Conservation (phyloP, 2,329 filamentous ascomycete species). For the Didymella pomorum region DNA sequence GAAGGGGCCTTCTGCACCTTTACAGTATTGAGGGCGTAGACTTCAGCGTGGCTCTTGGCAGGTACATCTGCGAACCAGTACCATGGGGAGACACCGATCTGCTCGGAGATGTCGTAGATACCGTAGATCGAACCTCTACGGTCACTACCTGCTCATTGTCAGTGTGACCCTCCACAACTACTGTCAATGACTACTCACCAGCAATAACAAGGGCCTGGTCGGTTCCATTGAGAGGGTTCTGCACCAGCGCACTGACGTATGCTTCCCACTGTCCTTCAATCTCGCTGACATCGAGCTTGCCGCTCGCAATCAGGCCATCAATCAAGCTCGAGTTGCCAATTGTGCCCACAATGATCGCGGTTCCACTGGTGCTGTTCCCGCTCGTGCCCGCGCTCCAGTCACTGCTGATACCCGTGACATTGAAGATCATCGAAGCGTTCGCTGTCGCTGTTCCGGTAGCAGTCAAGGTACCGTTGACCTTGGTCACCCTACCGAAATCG, state of each 20-base stretch:
- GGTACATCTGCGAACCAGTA: conserved; percentile 73
- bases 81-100: conserved; percentile 77
- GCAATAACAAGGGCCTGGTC: conserved; percentile 70
- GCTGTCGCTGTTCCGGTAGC: conserved; percentile 63
- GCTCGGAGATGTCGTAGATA: conserved; percentile 74
- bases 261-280: conserved; percentile 74
- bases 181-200: conserved; percentile 45
- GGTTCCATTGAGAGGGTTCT: conserved; percentile 65
- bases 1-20: conserved; percentile 68
- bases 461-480: conserved; percentile 65
- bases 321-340: conserved; percentile 71
- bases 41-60: conserved; percentile 58
- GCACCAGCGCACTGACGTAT: conserved; percentile 67
- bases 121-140: conserved; percentile 73
- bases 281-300: conserved; percentile 65
- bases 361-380: conserved; percentile 37
- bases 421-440: conserved; percentile 53
- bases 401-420: conserved; percentile 50
- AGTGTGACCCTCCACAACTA: neutral
- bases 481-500: conserved; percentile 76
- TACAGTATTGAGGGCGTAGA: conserved; percentile 63
- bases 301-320: conserved; percentile 62
- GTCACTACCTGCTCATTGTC: conserved; percentile 59
- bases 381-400: conserved; percentile 44
- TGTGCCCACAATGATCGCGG: conserved; percentile 71